Conservation (phyloP, 345 rosid species). For the Acer yangbiense region DNA sequence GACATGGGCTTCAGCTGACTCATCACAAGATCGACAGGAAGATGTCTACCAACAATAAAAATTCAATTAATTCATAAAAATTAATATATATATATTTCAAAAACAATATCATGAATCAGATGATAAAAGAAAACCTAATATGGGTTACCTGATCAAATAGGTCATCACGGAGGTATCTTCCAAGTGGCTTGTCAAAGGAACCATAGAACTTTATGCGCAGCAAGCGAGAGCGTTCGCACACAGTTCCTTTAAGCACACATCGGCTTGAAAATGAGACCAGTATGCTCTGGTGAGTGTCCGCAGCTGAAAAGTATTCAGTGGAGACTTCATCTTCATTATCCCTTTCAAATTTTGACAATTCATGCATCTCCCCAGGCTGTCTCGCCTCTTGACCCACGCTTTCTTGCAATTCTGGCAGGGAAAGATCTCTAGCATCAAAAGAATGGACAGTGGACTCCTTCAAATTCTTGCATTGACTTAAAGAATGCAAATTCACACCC, state of each 20-base stretch:
- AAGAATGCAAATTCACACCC: conserved; percentile 33
- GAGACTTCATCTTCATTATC: conserved; percentile 57
- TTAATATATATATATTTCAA: neutral
- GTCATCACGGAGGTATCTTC: conserved; percentile 79
- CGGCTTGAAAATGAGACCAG: conserved; percentile 90
- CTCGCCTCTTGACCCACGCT: conserved; percentile 39
- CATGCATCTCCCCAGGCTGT: conserved; percentile 35
- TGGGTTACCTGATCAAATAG: conserved; percentile 78
- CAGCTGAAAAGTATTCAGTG: conserved; percentile 67
- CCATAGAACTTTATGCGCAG: conserved; percentile 95
- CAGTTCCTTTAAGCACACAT: conserved; percentile 73
- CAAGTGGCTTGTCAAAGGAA: conserved; percentile 94
- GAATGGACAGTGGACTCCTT: conserved; percentile 19
- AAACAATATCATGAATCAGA: neutral
- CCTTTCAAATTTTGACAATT: conserved; percentile 45
- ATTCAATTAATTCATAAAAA: conserved; percentile 12
- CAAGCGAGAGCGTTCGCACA: conserved; percentile 92
- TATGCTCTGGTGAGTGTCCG: conserved; percentile 90
- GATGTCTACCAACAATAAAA: conserved; percentile 46
- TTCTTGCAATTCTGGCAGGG: conserved; percentile 39
- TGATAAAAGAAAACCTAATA: neutral
- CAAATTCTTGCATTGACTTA: conserved; percentile 31
- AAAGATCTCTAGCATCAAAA: conserved; percentile 28
- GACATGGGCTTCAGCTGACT: conserved; percentile 87
- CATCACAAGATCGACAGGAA: conserved; percentile 69